Evolutionary conservation across 192 early-diverging fungal genomes (phyloP).

Genomic region (Backusella psychrophila): DNA sequence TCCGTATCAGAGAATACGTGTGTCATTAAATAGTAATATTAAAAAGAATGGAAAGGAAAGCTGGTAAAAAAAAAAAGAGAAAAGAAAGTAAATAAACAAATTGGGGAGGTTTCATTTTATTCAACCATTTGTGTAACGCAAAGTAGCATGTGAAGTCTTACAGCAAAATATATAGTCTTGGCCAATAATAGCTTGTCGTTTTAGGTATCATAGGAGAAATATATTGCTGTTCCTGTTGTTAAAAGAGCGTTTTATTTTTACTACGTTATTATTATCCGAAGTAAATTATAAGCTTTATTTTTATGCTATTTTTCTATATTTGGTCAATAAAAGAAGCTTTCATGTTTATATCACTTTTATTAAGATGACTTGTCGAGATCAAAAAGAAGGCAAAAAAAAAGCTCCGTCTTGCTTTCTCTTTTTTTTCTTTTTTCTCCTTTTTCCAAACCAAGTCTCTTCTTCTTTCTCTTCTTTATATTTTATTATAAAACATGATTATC

Average conservation of each 20-base stretch:
- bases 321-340: constrained; percentile 2
- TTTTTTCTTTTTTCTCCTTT: background rate
- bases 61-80: too few species aligned
- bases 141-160: background rate
- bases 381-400: background rate
- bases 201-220: background rate
- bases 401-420: background rate
- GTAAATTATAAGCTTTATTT: background rate
- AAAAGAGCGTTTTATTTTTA: background rate
- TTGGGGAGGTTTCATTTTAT: background rate
- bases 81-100: background rate
- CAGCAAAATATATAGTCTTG: background rate
- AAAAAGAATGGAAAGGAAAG: background rate
- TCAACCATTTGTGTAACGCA: background rate
- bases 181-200: background rate
- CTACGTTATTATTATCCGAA: background rate
- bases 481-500: background rate
- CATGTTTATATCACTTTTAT: background rate
- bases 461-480: background rate
- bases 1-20: constrained; percentile 11
- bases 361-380: background rate
- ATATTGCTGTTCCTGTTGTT: background rate
- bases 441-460: background rate
- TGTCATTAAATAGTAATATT: background rate
- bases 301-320: background rate